A percentile compares a stretch with the other conserved stretches of the same genome.
Evolutionary conservation across 2,329 filamentous ascomycete genomes (phyloP).

Genomic region (Colletotrichum destructivum): DNA sequence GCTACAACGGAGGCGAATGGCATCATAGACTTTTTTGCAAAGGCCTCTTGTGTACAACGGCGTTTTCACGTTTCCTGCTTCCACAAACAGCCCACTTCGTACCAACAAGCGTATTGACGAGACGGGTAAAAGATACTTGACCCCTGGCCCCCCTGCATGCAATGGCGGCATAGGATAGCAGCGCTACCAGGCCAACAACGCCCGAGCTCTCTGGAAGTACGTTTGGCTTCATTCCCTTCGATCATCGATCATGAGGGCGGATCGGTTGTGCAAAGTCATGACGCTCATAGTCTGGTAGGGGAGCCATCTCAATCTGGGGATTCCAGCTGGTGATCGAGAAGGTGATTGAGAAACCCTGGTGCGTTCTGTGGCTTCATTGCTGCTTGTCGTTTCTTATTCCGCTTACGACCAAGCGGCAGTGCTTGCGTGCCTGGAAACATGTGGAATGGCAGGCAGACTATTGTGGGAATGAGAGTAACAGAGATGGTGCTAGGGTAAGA

Average conservation of each 20-base stretch:
- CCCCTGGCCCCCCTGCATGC: not conserved
- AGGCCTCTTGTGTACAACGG: conserved; percentile 2
- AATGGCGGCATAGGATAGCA: not conserved
- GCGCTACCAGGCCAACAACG: conserved; percentile 28
- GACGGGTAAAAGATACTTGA: conserved; percentile 14
- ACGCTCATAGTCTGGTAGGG: conserved; percentile 17
- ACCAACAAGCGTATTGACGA: not conserved
- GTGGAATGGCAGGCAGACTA: not conserved
- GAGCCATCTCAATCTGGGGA: not conserved
- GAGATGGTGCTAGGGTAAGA: not conserved
- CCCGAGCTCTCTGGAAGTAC: not conserved
- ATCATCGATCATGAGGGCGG: conserved; percentile 15
- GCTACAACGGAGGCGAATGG: conserved; percentile 23
- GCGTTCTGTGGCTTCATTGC: conserved; percentile 16
- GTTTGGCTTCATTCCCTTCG: not conserved
- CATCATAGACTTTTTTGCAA: conserved; percentile 29
- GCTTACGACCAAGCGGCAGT: not conserved
- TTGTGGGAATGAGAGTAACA: not conserved
- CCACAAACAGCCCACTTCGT: not conserved
- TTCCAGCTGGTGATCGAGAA: conserved; percentile 29
- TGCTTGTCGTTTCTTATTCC: conserved; percentile 26
- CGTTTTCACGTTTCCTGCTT: conserved; percentile 6
- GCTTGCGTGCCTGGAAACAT: conserved; percentile 8
- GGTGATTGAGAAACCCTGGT: conserved; percentile 1
- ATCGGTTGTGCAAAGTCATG: conserved; percentile 37